These are phyloP conservation scores for Penicillium sp. DNA, from an alignment of 2,329 filamentous ascomycete species.

Conservation along the genomic window DNA sequence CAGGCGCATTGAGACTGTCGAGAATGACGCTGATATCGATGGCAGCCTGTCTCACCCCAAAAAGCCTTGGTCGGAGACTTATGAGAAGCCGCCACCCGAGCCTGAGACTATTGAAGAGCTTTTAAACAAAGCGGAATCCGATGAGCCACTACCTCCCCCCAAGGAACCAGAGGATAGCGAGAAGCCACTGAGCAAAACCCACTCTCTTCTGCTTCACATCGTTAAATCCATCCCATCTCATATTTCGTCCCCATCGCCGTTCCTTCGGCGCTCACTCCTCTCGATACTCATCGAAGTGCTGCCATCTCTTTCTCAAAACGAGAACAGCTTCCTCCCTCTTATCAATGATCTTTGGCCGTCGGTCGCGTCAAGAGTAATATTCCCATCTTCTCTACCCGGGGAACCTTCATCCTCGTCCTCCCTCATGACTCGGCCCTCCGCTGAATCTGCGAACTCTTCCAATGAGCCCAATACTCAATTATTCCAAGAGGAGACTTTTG, in stretches of 20 bases:
- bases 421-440: slow-evolving; percentile 24
- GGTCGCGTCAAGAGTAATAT: slow-evolving; percentile 51
- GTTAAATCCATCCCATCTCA: slow-evolving; percentile 85
- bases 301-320: slow-evolving; percentile 71
- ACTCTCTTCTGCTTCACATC: slow-evolving; percentile 79
- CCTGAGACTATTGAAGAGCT: slow-evolving; percentile 40
- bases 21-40: slow-evolving; percentile 31
- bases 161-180: slow-evolving; percentile 57
- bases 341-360: slow-evolving; percentile 92
- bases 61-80: slow-evolving; percentile 40
- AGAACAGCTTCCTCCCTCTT: slow-evolving; percentile 83
- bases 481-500: slow-evolving; percentile 47
- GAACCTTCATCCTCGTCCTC: slow-evolving; percentile 42
- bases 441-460: slow-evolving; percentile 63
- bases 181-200: slow-evolving; percentile 73
- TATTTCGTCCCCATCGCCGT: slow-evolving; percentile 79
- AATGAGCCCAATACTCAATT: slow-evolving; percentile 35
- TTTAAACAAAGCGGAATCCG: slow-evolving; percentile 39
- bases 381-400: slow-evolving; percentile 60
- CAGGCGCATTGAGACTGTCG: slow-evolving; percentile 31
- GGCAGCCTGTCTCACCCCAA: slow-evolving; percentile 35
- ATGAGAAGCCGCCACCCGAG: slow-evolving; percentile 31
- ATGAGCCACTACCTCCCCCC: slow-evolving; percentile 40
- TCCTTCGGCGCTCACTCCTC: slow-evolving; percentile 76
- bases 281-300: slow-evolving; percentile 74